phyloP scores from a whole-genome alignment of 73 alveolate genomes.

The Paramecium primaurelia region DNA sequence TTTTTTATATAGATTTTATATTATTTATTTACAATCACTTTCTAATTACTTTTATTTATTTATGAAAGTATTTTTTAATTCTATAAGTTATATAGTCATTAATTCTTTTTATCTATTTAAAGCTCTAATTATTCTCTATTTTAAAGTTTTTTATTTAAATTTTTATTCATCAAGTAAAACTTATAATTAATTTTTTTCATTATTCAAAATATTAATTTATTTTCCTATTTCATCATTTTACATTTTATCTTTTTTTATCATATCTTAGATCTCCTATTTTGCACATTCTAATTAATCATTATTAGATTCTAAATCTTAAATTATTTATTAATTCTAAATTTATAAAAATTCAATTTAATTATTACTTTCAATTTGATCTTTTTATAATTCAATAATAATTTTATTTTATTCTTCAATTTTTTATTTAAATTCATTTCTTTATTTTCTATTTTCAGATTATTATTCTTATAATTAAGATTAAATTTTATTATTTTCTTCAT shows the following conservation, averaged over 20 bases:
- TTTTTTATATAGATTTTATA: background rate
- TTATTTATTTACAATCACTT: background rate
- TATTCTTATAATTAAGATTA: background rate
- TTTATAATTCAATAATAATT: background rate
- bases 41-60: background rate
- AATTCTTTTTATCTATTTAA: background rate
- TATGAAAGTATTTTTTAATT: background rate
- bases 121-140: background rate
- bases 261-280: background rate
- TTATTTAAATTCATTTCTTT: background rate
- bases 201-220: background rate
- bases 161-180: background rate
- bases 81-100: background rate
- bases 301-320: conserved; percentile 35
- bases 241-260: background rate
- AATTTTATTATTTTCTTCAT: background rate
- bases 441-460: background rate
- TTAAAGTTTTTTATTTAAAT: background rate
- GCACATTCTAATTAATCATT: background rate
- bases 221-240: background rate
- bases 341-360: background rate
- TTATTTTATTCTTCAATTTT: background rate
- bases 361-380: background rate
- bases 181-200: background rate
- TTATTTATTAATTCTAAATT: background rate